Conservation (phyloP, 768 basidiomycete species). For the Hygrophorus pudorinus region DNA sequence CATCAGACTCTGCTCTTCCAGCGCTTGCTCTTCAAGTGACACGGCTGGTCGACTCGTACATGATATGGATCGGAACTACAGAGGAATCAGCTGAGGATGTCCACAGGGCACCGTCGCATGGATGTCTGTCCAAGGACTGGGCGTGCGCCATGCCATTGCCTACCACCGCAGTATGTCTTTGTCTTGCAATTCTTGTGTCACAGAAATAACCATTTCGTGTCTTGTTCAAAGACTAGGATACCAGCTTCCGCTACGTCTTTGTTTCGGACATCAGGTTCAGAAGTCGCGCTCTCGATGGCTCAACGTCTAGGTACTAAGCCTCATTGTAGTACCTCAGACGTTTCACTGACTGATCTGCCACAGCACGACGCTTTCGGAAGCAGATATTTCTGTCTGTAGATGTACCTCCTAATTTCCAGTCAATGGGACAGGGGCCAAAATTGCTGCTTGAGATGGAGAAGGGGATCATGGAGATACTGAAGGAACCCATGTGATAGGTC, state of each 20-base stretch:
- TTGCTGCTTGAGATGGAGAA: conserved; percentile 51
- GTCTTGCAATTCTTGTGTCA: neutral
- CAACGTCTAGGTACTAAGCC: conserved; percentile 58
- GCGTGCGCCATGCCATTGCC: conserved; percentile 66
- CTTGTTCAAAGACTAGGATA: conserved; percentile 4
- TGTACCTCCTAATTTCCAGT: conserved; percentile 27
- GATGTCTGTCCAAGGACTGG: conserved; percentile 66
- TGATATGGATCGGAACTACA: conserved; percentile 73
- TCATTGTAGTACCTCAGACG: neutral
- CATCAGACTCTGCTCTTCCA: conserved; percentile 42
- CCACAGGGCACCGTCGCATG: conserved; percentile 38
- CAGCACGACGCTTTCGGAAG: conserved; percentile 50
- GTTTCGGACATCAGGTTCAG: conserved; percentile 51
- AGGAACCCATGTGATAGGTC: conserved; percentile 11
- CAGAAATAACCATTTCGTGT: neutral
- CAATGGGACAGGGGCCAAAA: conserved; percentile 37
- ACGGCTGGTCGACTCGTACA: conserved; percentile 59
- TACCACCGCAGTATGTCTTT: neutral
- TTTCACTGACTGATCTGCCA: conserved; percentile 8
- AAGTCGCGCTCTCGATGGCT: conserved; percentile 64
- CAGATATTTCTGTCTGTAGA: conserved; percentile 72
- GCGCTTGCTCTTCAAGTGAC: conserved; percentile 60
- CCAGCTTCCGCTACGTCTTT: conserved; percentile 48
- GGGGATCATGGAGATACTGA: conserved; percentile 40
- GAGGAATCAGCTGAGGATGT: conserved; percentile 34